A percentile compares a stretch with the other conserved stretches of the same genome.
Evolutionary conservation across 1,284 basidiomycete genomes (phyloP).

Genomic region (Ceratobasidium sp.): DNA sequence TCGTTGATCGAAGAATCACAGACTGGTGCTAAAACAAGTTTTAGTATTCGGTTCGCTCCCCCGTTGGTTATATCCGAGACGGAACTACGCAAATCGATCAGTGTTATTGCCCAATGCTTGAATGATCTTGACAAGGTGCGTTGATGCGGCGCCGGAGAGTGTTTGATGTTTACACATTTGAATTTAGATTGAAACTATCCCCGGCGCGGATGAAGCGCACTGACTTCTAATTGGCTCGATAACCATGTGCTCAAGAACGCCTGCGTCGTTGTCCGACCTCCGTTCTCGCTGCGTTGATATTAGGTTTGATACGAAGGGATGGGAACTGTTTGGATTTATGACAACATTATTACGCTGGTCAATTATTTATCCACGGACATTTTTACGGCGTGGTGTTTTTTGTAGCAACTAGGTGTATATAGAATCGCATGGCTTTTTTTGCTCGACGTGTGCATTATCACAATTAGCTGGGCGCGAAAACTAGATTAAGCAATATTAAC

Average conservation of each 20-base stretch:
- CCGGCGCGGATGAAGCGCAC: slow-evolving; percentile 50
- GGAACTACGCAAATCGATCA: slow-evolving; percentile 79
- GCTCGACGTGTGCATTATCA: not conserved
- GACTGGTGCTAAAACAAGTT: slow-evolving; percentile 21
- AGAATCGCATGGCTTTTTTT: slow-evolving; percentile 1
- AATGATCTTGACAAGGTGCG: slow-evolving; percentile 82
- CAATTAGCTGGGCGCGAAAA: not conserved
- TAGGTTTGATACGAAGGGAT: slow-evolving; percentile 42
- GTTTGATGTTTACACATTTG: slow-evolving; percentile 57
- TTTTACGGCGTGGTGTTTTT: slow-evolving; percentile 25
- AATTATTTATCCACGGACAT: slow-evolving; percentile 40
- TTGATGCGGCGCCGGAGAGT: slow-evolving; percentile 62
- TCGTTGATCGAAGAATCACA: slow-evolving; percentile 43
- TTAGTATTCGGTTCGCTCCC: slow-evolving; percentile 92
- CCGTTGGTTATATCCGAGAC: slow-evolving; percentile 92
- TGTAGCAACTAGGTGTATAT: slow-evolving; percentile 25
- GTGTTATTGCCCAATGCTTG: slow-evolving; percentile 81
- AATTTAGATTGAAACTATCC: slow-evolving; percentile 58
- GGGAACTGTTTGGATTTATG: slow-evolving; percentile 24
- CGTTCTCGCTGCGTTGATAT: slow-evolving; percentile 42
- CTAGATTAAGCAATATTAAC: not conserved
- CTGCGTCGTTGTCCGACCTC: slow-evolving; percentile 41
- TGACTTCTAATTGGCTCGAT: not conserved
- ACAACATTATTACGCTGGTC: slow-evolving; percentile 29
- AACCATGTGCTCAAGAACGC: slow-evolving; percentile 36